Evolutionary conservation across 208 protist genomes (phyloP), one percentile per base, ranked within the genome.

Genomic region (Trypanosoma vivax): DNA sequence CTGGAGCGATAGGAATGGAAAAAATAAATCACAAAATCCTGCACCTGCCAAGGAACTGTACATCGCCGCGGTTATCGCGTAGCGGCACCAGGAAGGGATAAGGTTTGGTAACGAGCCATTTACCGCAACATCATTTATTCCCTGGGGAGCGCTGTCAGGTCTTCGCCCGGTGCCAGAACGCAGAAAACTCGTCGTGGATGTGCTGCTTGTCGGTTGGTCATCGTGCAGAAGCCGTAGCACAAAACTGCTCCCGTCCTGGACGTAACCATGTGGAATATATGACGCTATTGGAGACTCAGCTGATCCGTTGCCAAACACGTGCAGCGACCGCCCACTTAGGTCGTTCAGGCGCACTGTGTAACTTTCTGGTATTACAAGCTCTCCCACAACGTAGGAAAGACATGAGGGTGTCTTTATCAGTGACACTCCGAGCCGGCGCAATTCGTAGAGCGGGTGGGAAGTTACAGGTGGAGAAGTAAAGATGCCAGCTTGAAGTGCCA

Each of bases 61-160:
- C 11, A 91, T 56, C 13, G 79, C 67, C 7, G 69, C 67, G 1
- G 64, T 52, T 10, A 67, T 72, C 48, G 53, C 56, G 56, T 81
- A 87, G 13, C 68, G 53, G 49, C 60, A 57, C 83, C 78, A 91
- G 27, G 48, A 39, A n/a, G 70, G 68, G 14, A 80, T n/a, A n/a
- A n/a, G n/a, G n/a, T n/a, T n/a, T n/a, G n/a, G n/a, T n/a, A n/a
- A n/a, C n/a, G n/a, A n/a, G n/a, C n/a, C n/a, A n/a, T n/a, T n/a
- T n/a, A n/a, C n/a, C n/a, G n/a, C n/a, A n/a, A n/a, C n/a, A n/a
- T n/a, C n/a, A n/a, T n/a, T n/a, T n/a, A n/a, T n/a, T n/a, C n/a
- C n/a, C n/a, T n/a, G n/a, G n/a, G n/a, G n/a, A n/a, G n/a, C n/a
- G n/a, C n/a, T n/a, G n/a, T n/a, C n/a, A n/a, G n/a, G n/a, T n/a